Evolutionary conservation across 2,329 filamentous ascomycete species (phyloP), one percentile per base, ranked within the genome.

Genomic region (Aspergillus unguis): DNA sequence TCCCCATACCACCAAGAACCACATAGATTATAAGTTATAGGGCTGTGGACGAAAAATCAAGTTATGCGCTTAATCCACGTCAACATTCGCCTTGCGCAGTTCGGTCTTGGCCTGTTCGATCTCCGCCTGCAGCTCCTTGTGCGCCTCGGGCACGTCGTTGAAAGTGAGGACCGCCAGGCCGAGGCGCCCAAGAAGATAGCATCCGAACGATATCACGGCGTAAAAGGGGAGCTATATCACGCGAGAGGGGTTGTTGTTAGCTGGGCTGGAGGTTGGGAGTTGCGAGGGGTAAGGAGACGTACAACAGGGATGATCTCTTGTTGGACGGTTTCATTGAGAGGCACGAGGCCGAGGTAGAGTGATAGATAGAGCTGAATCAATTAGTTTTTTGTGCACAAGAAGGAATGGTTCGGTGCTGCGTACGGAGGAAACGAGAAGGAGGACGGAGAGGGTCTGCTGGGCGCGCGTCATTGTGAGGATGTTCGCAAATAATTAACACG

Each of bases 121-220:
- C 87, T 97, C 88, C 64, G 77, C 79, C 81, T 94, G 90, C 64
- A 99, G 78, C 75, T 96, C 92, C 70, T 86, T 84, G 75, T 97
- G 88, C 48, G 94, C 94, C 57, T 90, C 83, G 50, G 92, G 92
- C 44, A 95, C 90, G 74, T 97, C 92, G 79, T 96, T 94, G 82
- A 99, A 99, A 52, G 90, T 96, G 70, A 96, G 80, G 64, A 99
- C 89, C 59, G 94, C 94, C 78, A 85, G 88, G 65, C 94, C 94
- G 57, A 99, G 87, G 64, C 90, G 90, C 77, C 87, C 90, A 59
- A 99, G 86, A 23, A 99, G 86, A 75, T 91, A 92, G 58, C 92
- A 88, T 73, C 92, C 94, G 69, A 97, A 92, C 25, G 88, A 85
- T 61, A 99, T 88, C 63, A 97, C 80, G 43, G 84, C 85, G 88